phyloP scores from a whole-genome alignment of 2,329 filamentous ascomycete genomes.

The Penicillium griseofulvum region DNA sequence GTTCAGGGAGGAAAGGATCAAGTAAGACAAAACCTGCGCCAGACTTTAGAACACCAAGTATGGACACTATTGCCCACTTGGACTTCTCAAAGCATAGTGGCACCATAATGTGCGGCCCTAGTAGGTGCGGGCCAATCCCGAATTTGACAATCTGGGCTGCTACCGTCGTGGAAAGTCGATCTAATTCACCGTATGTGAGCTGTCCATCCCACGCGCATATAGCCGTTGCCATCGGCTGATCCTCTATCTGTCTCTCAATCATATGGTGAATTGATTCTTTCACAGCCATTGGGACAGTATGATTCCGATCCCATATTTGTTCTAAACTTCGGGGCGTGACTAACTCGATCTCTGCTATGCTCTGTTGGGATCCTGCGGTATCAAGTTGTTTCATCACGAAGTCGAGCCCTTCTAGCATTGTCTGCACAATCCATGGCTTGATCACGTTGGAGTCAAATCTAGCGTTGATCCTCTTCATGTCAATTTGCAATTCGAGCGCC shows the following conservation, averaged over 20 bases:
- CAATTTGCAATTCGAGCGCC: background rate
- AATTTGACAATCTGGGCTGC: background rate
- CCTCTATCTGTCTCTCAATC: background rate
- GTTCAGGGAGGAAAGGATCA: background rate
- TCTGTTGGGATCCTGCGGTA: background rate
- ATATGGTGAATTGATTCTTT: background rate
- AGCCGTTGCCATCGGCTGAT: background rate
- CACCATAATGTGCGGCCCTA: background rate
- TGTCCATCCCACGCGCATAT: constrained; percentile 1
- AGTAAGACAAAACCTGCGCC: background rate
- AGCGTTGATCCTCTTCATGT: background rate
- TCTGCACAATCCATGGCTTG: background rate
- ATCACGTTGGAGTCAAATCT: background rate
- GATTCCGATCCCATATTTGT: background rate
- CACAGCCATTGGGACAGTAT: background rate
- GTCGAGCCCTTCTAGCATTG: background rate
- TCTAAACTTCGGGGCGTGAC: background rate
- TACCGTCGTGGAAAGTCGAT: background rate
- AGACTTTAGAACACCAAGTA: background rate
- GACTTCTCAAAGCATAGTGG: background rate
- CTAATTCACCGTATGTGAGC: background rate
- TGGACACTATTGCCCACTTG: background rate
- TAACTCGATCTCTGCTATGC: background rate
- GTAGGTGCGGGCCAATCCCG: background rate
- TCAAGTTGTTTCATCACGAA: background rate